Evolutionary conservation across 257 asterid genomes (phyloP), one percentile per base, ranked within the genome.

Genomic region (Ophiorrhiza pumila): DNA sequence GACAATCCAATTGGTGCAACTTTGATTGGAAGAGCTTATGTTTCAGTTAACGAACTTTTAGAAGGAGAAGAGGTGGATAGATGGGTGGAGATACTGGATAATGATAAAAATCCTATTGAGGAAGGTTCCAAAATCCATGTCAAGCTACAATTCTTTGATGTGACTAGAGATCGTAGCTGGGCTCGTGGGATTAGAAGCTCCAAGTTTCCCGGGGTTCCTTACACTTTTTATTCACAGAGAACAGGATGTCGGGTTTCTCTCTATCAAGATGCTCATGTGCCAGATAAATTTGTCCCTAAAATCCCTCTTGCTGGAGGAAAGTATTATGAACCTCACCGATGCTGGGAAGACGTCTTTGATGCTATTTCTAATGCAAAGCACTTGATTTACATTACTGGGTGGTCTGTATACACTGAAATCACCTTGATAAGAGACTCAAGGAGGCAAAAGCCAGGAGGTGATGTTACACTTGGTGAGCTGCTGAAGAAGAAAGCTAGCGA

Each of bases 1-100:
- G 91, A 85, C 71, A 88, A 94, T 71, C 91, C 97, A 71, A 88
- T 94, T 52, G 98, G 98, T 58, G 96, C 98, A 72, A 93, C 98
- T 67, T 80, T 91, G 57, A 87, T 91, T 22, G 98, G 98, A 69
- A 81, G 98, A 84, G 98, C 97, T 64, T 89, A 91, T 76, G 77
- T 94, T 15, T 93, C 96, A 0, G 98, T 84, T 42, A 35, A 65
- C 0, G 98, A 91, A 45, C 85, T 94, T 59, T n/a, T 91, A 72
- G 96, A 89, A 39, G 97, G 90, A 45, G 97, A 93, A 68, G 97
- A 89, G 71, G 37, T 91, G 3, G 98, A 93, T 73, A 80, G 80
- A 84, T 88, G 96, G 98, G 83, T 89, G 46, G 96, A 93, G 79
- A 87, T 93, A 69, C 78, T 93, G 35, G 98, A 93, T 75, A 72